A percentile compares a stretch with the other conserved stretches of the same genome.
phyloP scores from a whole-genome alignment of 140 eudicot species.

The Bidens hawaiensis region DNA sequence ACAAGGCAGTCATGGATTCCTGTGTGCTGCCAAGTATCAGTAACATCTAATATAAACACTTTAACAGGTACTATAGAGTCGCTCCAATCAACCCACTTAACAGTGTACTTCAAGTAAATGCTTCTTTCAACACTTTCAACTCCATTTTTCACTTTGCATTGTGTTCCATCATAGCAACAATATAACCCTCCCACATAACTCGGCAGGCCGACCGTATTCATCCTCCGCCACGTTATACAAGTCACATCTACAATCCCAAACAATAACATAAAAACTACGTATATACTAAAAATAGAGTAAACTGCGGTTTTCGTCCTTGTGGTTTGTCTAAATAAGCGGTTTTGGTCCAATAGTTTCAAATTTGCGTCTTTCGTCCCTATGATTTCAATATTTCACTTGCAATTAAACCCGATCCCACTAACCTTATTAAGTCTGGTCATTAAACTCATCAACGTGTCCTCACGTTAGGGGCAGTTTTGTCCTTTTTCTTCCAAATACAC shows the following conservation, averaged over 20 bases:
- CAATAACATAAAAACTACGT: not conserved
- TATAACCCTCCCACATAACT: slow-evolving; percentile 59
- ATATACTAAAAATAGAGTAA: not conserved
- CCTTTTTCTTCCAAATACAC: too few relatives aligned
- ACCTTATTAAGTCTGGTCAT: too few relatives aligned
- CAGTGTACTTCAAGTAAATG: slow-evolving; percentile 64
- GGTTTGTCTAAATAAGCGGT: too few relatives aligned
- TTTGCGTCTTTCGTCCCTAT: too few relatives aligned
- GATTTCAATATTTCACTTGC: too few relatives aligned
- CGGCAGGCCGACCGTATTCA: slow-evolving; percentile 36
- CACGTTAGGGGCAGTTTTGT: too few relatives aligned
- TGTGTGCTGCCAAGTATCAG: slow-evolving; percentile 57
- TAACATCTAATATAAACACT: slow-evolving; percentile 61
- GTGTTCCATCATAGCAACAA: slow-evolving; percentile 70
- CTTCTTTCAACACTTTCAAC: slow-evolving; percentile 36
- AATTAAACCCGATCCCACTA: too few relatives aligned
- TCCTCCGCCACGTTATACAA: slow-evolving; percentile 55
- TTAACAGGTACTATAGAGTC: slow-evolving; percentile 53
- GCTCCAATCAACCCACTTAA: slow-evolving; percentile 77
- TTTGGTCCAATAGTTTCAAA: too few relatives aligned
- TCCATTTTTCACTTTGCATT: slow-evolving; percentile 55
- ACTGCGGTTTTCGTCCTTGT: too few relatives aligned
- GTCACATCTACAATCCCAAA: slow-evolving; percentile 52
- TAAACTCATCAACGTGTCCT: too few relatives aligned
- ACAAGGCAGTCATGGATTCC: slow-evolving; percentile 53